Evolutionary conservation across 768 basidiomycete genomes (phyloP), one percentile per base, ranked within the genome.

Genomic region (Trametes cubensis): DNA sequence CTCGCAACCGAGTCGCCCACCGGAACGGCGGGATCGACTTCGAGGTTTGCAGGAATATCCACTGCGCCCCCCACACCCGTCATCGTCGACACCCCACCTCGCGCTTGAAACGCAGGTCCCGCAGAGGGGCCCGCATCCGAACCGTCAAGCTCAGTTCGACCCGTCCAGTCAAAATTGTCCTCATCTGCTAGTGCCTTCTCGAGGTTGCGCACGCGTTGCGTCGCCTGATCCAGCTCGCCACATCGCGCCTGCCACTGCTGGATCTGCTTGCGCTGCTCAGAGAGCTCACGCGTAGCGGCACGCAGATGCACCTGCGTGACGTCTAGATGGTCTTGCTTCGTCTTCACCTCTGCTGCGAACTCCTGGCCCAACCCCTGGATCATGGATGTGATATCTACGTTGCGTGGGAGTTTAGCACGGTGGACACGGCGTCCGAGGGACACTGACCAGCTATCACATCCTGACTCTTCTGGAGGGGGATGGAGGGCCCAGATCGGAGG

Each of bases 91-190:
- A 77, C 79, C 15, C 80, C 75, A 2, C 90, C 90, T 11, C 88
- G 84, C 75, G 84, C 84, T 65, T 81, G 82, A 79, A 94, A 94
- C 2, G 89, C 84, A 41, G 87, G 81, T 0, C 86, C 84, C 2
- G 80, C 83, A 21, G 60, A 57, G 18, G 63, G 67, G 26, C 71
- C 69, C 11, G 78, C 77, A 47, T 78, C 76, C 46, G 67, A 60
- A 62, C 80, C 80, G 49, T 78, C 75, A 0, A 80, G 67, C 63
- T 79, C 78, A 4, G 78, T 80, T 26, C 94, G 84, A 2, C 95
- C 95, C 0, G 92, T 91, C 90, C 90, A 96, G 72, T 95, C 93
- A 66, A 95, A 92, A 60, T 75, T 77, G 60, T 92, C 91, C 74
- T 95, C 95, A 6, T 90, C 89, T 7, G 74, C 71, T 7, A 93